These are phyloP conservation scores for Pseudocercospora crystallina DNA, from an alignment of 2,329 filamentous ascomycete species.

Conservation along the genomic window DNA sequence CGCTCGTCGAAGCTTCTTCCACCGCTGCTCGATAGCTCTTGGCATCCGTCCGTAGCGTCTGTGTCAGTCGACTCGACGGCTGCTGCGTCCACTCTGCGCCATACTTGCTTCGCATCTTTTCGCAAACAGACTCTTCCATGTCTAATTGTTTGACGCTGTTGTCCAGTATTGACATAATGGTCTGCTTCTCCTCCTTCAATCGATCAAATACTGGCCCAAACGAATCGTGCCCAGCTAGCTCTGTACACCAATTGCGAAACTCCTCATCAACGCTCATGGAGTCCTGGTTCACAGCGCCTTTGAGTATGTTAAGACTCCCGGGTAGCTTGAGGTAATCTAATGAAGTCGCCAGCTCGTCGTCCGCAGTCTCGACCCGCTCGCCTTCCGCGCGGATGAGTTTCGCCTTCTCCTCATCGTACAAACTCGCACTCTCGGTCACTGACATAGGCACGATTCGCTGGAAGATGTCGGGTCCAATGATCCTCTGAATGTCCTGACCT, in stretches of 20 bases:
- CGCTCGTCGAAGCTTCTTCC: constrained; percentile 84
- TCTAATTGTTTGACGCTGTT: constrained; percentile 84
- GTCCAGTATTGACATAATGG: constrained; percentile 71
- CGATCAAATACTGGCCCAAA: constrained; percentile 77
- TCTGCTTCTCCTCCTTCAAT: constrained; percentile 73
- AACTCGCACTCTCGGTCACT: constrained; percentile 91
- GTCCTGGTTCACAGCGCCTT: constrained; percentile 89
- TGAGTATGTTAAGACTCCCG: constrained; percentile 75
- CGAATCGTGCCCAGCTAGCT: constrained; percentile 80
- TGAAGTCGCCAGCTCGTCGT: constrained; percentile 93
- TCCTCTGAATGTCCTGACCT: constrained; percentile 93
- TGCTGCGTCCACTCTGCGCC: constrained; percentile 96
- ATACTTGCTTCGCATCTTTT: constrained; percentile 99
- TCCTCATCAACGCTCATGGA: constrained; percentile 80
- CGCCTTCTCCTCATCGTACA: constrained; percentile 98
- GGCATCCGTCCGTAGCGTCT: constrained; percentile 82
- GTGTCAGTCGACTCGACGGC: constrained; percentile 84
- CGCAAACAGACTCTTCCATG: constrained; percentile 95
- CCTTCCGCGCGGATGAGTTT: constrained; percentile 92
- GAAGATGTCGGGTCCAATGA: constrained; percentile 96
- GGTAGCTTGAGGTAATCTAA: constrained; percentile 91
- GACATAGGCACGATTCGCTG: constrained; percentile 94
- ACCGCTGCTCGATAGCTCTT: constrained; percentile 84
- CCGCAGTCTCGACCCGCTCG: constrained; percentile 87
- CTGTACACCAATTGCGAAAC: constrained; percentile 90